Evolutionary conservation across 2,329 filamentous ascomycete species (phyloP).

Genomic region (Aspergillus texensis): DNA sequence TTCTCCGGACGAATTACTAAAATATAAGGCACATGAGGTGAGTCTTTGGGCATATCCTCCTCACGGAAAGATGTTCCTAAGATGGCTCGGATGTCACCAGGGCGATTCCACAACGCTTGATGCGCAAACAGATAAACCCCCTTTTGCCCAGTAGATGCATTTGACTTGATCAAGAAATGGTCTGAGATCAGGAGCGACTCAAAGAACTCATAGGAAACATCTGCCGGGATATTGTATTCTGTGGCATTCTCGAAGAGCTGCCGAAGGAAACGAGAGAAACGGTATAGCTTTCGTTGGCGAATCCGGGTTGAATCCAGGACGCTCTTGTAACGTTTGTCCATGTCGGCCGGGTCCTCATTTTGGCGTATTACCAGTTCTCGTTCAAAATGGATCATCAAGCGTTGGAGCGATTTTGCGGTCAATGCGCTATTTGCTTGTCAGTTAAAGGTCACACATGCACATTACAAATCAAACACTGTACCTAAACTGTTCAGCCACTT

Average conservation of each 20-base stretch:
- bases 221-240: slow-evolving; percentile 80
- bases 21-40: slow-evolving; percentile 74
- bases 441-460: slow-evolving; percentile 7
- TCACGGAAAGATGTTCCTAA: slow-evolving; percentile 77
- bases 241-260: slow-evolving; percentile 96
- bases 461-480: slow-evolving; percentile 25
- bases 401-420: slow-evolving; percentile 87
- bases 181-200: slow-evolving; percentile 78
- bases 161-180: slow-evolving; percentile 81
- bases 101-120: slow-evolving; percentile 71
- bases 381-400: slow-evolving; percentile 88
- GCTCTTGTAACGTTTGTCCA: slow-evolving; percentile 97
- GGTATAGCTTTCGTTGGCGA: slow-evolving; percentile 92
- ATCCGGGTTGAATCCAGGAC: slow-evolving; percentile 95
- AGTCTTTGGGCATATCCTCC: slow-evolving; percentile 70
- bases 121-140: slow-evolving; percentile 85
- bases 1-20: slow-evolving; percentile 83
- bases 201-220: slow-evolving; percentile 74
- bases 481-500: slow-evolving; percentile 97
- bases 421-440: slow-evolving; percentile 61
- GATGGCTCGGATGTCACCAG: slow-evolving; percentile 81
- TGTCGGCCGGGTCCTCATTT: slow-evolving; percentile 80
- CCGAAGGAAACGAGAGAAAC: slow-evolving; percentile 86
- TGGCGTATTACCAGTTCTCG: slow-evolving; percentile 82
- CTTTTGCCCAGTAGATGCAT: slow-evolving; percentile 67